Conservation (phyloP, 2,329 filamentous ascomycete species). For the Hypoxylon sp. region DNA sequence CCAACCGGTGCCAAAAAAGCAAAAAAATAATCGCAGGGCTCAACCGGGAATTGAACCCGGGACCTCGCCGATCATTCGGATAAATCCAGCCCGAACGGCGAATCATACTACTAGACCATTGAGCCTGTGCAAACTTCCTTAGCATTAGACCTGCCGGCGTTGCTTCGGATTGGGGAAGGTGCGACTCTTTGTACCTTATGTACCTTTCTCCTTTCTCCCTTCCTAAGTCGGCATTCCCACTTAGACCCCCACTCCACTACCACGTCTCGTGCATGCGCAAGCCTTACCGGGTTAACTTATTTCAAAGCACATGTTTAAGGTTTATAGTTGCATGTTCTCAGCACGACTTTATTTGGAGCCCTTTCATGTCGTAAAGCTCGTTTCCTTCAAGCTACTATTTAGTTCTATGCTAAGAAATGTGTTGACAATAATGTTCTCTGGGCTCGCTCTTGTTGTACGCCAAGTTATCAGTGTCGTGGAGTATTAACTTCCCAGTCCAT, state of each 20-base stretch:
- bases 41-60: slow-evolving; percentile 50
- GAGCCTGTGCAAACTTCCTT: slow-evolving; percentile 26
- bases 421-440: slow-evolving; percentile 5
- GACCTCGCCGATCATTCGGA: slow-evolving; percentile 40
- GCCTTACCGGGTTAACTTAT: slow-evolving; percentile 7
- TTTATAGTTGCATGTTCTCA: slow-evolving; percentile 14
- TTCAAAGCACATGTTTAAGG: slow-evolving; percentile 6
- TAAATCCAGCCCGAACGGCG: slow-evolving; percentile 41
- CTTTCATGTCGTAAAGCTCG: neutral
- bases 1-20: neutral
- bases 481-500: slow-evolving; percentile 29
- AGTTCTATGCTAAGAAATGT: slow-evolving; percentile 7
- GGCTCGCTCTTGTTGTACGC: slow-evolving; percentile 7
- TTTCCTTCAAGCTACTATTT: neutral
- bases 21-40: slow-evolving; percentile 26
- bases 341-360: slow-evolving; percentile 13
- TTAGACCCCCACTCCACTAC: neutral
- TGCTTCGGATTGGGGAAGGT: neutral
- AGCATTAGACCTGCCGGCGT: neutral
- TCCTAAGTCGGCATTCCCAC: neutral
- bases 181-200: neutral
- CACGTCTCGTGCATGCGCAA: neutral
- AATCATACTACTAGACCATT: slow-evolving; percentile 49
- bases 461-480: slow-evolving; percentile 3
- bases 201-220: neutral